Base-by-base conservation (phyloP, 495 filamentous ascomycete genomes). In the Beverwykella pulmonaria region DNA sequence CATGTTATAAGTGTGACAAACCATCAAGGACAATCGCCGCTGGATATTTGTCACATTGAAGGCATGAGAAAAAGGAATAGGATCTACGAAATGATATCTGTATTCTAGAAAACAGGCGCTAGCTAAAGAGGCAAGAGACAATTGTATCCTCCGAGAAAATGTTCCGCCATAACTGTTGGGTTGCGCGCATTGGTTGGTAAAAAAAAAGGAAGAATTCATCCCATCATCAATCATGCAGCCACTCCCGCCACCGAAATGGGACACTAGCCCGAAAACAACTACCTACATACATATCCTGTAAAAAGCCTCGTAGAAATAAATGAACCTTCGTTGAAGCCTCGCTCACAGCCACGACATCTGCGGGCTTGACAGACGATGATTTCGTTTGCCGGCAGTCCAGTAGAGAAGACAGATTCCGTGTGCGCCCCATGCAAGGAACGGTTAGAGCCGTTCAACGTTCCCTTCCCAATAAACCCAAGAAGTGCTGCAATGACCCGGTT, bases 91-190 rank as follows among this genome's bases (percentile, higher is more conserved):
- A 44, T 14, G 15, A 15, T n/a, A 14, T 44, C 17, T 44, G 39
- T 3, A n/a, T 4, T 44, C 39, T 44, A 44, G 39, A 56, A 58
- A 44, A 54, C 17, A 56, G 30, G 30, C 12, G 29, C 44, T 68
- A 68, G 57, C 48, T 58, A 68, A 68, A 61, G 15, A 25, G 39
- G 47, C 17, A 53, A 47, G 66, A 67, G 63, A 29, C 46, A 19
- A 61, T 10, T 67, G 34, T 53, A 54, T 34, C 27, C 41, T 62
- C 34, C 61, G 47, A 9, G 20, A 49, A 50, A 64, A 64, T 63
- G 55, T 39, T 46, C 60, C 41, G 8, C 32, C n/a, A 22, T n/a
- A 60, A 23, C 36, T 30, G 19, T 30, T 4, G 14, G n/a, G 26
- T 19, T 14, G 9, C 26, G 5, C 29, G 5, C 6, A 25, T 30